phyloP scores from a whole-genome alignment of 2,329 filamentous ascomycete genomes.

The Phialophora chinensis region DNA sequence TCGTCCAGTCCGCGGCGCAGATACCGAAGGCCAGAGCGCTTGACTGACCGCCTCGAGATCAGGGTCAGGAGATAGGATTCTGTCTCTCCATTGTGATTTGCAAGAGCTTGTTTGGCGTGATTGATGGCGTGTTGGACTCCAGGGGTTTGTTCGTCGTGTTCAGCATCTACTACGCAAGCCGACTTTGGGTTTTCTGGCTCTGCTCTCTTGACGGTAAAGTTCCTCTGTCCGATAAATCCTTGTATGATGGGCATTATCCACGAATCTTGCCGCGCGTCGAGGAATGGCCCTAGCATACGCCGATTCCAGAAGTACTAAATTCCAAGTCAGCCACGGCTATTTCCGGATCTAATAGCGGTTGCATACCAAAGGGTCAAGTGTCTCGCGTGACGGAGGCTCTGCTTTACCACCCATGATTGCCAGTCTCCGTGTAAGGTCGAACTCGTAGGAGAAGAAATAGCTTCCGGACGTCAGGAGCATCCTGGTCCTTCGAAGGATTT shows the following conservation, averaged over 20 bases:
- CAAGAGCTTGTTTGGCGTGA: slow-evolving; percentile 31
- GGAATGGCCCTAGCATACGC: slow-evolving; percentile 74
- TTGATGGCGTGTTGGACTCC: slow-evolving; percentile 28
- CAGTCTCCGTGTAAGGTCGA: slow-evolving; percentile 79
- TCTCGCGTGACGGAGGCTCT: slow-evolving; percentile 27
- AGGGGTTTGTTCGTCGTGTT: slow-evolving; percentile 51
- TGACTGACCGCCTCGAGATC: slow-evolving; percentile 85
- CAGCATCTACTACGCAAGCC: slow-evolving; percentile 38
- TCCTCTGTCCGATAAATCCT: slow-evolving; percentile 86
- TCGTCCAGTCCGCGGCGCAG: slow-evolving; percentile 89
- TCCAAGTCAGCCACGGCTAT: slow-evolving; percentile 13
- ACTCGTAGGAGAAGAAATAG: slow-evolving; percentile 95
- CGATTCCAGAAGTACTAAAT: slow-evolving; percentile 86
- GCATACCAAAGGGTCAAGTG: slow-evolving; percentile 31
- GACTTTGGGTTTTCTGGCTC: slow-evolving; percentile 34
- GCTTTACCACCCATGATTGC: slow-evolving; percentile 28
- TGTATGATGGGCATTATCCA: slow-evolving; percentile 85
- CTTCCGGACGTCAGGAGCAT: slow-evolving; percentile 84
- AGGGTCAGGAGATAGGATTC: slow-evolving; percentile 77
- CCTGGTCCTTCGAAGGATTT: slow-evolving; percentile 80
- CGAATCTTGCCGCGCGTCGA: slow-evolving; percentile 71
- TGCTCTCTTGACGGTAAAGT: slow-evolving; percentile 71
- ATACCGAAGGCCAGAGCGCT: slow-evolving; percentile 87
- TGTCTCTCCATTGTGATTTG: slow-evolving; percentile 43
- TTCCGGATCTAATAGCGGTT: background rate